Base-by-base conservation (phyloP, 2,329 filamentous ascomycete species). In the Dendrostoma leiphaemia region DNA sequence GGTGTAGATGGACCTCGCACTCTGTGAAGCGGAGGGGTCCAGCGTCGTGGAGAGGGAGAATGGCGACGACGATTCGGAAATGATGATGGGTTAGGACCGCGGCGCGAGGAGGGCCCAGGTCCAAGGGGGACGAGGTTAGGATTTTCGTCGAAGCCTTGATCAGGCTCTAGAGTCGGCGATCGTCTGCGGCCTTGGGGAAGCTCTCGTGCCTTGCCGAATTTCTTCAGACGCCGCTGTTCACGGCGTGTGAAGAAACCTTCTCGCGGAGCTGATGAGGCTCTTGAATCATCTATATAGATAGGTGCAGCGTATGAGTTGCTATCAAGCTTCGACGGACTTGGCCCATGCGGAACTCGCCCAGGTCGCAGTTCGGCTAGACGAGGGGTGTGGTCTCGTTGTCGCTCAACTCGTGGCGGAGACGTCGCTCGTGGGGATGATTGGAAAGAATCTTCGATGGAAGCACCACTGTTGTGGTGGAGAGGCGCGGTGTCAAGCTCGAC, bases 361-460 rank as follows among this genome's bases (percentile, higher is more conserved):
- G 38, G 31, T 32, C 59, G 62, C 24, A 61, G 48, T n/a, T 49
- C 53, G 29, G 48, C 58, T 40, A 60, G 38, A 17, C 62, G 56
- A 37, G 62, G 62, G 37, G 63, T 64, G 21, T 57, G 63, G 48
- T 67, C 68, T 12, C 66, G 64, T 15, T 59, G 64, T 32, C 68
- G 64, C 58, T 68, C 65, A 40, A 52, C 53, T 31, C 63, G 54
- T 23, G 54, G 55, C 6, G 66, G 61, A n/a, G 63, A 63, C 23
- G 54, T 62, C 15, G 63, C 63, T 53, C 57, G 56, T 21, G 26
- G 52, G 59, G 54, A 51, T 9, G 61, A 61, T 38, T 56, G 58
- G 12, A 7, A 34, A 41, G 26, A 44, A 26, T 24, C 53, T 59
- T 40, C 49, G 48, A 43, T n/a, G 56, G 24, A 24, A 24, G 38